Evolutionary conservation across 2,329 filamentous ascomycete genomes (phyloP), one percentile per base, ranked within the genome.

Genomic region (Diaporthe sp.): DNA sequence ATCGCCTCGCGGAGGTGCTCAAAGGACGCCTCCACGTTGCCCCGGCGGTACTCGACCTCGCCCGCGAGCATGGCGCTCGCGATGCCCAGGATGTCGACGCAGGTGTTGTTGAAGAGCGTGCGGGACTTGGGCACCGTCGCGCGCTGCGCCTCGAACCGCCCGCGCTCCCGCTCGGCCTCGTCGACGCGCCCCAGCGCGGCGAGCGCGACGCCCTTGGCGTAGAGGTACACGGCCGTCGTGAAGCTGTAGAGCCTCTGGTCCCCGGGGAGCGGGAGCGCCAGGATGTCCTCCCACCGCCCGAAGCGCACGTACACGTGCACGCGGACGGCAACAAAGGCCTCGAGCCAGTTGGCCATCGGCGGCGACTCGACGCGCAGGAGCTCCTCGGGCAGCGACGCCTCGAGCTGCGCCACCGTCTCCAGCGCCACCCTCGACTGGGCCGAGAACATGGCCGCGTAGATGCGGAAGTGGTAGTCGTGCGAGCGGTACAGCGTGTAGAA

Each of bases 321-420:
- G 4, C 91, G 89, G 82, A 94, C 91, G 1, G 90, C 88, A 4
- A 94, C 83, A 78, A 95, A 95, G 1, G 90, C 89, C 82, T 96
- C 94, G 1, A 95, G 85, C 91, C 93, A 95, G 82, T 95, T 93
- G 0, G 94, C 93, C 93, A 96, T 95, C 0, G 93, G 92, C 0
- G 93, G 93, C 0, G 90, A 92, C 77, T 92, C 81, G 5, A 94
- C 86, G 0, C 90, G 89, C 0, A 96, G 85, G 4, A 95, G 82
- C 0, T 89, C 88, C 72, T 93, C 90, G 0, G 93, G 89, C 5
- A 95, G 84, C 0, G 90, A 90, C 0, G 83, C 83, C 80, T 95
- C 93, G 65, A 95, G 87, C 60, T 87, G 85, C 0, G 81, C 78
- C 0, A 90, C 89, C 0, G 92, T 92, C 0, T 93, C 88, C 2